Percentiles rank a stretch among this genome's conserved stretches.
Evolutionary conservation across 805 yeast genomes (phyloP).

Genomic region (Starmerella lactis-condensi): DNA sequence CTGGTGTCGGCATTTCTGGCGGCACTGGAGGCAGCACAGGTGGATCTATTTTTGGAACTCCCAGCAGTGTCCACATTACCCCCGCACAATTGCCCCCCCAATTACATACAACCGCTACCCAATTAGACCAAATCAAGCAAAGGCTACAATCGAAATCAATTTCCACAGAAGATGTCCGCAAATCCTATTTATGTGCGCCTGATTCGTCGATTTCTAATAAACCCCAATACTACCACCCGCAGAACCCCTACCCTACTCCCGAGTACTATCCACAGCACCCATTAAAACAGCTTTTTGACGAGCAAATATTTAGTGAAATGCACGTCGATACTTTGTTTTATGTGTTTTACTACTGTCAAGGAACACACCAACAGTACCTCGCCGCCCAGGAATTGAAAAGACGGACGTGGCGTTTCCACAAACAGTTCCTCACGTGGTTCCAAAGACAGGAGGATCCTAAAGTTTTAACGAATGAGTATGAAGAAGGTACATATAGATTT

Average conservation of each 20-base stretch:
- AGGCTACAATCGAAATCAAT: too few species aligned
- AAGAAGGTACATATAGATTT: conserved; percentile 47
- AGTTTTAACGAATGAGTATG: conserved; percentile 26
- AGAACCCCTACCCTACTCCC: conserved; percentile 74
- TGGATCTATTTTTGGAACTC: background rate
- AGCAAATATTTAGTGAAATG: conserved; percentile 45
- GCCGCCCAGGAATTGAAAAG: conserved; percentile 65
- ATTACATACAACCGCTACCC: conserved; percentile 30
- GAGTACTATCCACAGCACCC: conserved; percentile 81
- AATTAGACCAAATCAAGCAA: conserved; percentile 27
- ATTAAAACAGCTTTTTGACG: conserved; percentile 32
- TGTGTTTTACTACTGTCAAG: conserved; percentile 74
- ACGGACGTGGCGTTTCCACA: conserved; percentile 71
- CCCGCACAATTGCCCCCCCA: conserved; percentile 22
- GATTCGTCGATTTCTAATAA: conserved; percentile 80
- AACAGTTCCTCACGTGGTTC: conserved; percentile 62
- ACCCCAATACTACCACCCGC: conserved; percentile 60
- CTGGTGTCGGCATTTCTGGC: background rate
- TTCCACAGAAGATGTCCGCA: too few species aligned
- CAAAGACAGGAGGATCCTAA: conserved; percentile 42
- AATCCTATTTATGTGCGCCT: conserved; percentile 74
- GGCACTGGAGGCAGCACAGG: background rate
- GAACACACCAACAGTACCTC: conserved; percentile 48
- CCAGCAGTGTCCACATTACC: background rate
- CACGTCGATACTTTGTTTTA: conserved; percentile 79